A percentile compares a stretch with the other conserved stretches of the same genome.
Evolutionary conservation across 2,329 filamentous ascomycete species (phyloP).

Genomic region (Paramyrothecium sp.): DNA sequence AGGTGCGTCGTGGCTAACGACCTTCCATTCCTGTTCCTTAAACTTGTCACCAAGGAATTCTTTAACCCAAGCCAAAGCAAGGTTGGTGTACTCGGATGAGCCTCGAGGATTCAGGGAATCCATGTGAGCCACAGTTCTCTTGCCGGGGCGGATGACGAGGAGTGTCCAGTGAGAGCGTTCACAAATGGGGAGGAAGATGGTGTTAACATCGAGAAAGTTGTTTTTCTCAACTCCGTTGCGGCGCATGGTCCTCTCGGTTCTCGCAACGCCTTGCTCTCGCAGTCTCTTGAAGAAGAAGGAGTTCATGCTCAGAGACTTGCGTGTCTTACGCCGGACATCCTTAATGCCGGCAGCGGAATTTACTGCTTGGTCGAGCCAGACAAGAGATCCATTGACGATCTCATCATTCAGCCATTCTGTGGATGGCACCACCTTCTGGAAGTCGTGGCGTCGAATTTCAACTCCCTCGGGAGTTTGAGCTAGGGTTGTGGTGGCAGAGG

Average conservation of each 20-base stretch:
- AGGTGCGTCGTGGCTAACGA: conserved; percentile 47
- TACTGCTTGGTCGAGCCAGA: conserved; percentile 57
- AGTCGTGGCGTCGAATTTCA: conserved; percentile 55
- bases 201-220: conserved; percentile 64
- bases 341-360: conserved; percentile 55
- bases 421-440: conserved; percentile 57
- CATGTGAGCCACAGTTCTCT: conserved; percentile 63
- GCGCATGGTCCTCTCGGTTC: conserved; percentile 55
- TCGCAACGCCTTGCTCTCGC: conserved; percentile 42
- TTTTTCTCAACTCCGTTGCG: conserved; percentile 54
- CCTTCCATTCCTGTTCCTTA: conserved; percentile 57
- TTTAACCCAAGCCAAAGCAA: conserved; percentile 54
- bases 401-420: conserved; percentile 75
- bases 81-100: conserved; percentile 33
- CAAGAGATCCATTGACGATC: conserved; percentile 66
- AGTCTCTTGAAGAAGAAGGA: conserved; percentile 65
- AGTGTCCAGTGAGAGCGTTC: conserved; percentile 68
- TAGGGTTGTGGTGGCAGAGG: conserved; percentile 32
- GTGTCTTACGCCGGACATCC: conserved; percentile 42
- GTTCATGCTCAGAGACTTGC: conserved; percentile 61
- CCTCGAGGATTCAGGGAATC: conserved; percentile 59
- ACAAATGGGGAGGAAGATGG: conserved; percentile 70
- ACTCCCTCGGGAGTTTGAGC: conserved; percentile 48
- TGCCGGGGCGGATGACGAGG: conserved; percentile 61
- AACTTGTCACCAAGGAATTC: conserved; percentile 55